A percentile compares a stretch with the other conserved stretches of the same genome.
These are phyloP conservation scores for Leishmania amazonensis DNA, from an alignment of 208 protist genomes.

Conservation along the genomic window DNA sequence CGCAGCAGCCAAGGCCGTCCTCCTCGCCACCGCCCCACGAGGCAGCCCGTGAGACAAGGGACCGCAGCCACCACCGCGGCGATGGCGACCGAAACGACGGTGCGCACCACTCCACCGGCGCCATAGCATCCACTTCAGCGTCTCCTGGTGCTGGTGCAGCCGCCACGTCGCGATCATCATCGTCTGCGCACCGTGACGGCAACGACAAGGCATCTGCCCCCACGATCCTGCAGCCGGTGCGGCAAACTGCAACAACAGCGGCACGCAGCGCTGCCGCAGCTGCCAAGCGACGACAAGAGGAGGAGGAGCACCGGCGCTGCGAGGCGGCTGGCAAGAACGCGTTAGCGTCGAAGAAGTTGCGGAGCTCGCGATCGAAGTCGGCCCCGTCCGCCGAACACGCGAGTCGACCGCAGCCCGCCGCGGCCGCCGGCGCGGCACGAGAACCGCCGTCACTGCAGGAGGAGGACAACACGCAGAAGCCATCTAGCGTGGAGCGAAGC, in stretches of 20 bases:
- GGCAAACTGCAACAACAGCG: slow-evolving; percentile 12
- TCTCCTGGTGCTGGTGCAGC: not conserved
- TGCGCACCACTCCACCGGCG: not conserved
- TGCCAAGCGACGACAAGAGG: slow-evolving; percentile 8
- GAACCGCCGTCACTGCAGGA: slow-evolving; percentile 14
- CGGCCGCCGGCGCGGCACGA: not conserved
- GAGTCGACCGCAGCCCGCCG: not conserved
- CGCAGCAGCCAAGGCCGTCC: not conserved
- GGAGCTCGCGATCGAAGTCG: not conserved
- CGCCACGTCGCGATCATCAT: not conserved
- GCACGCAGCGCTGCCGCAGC: slow-evolving; percentile 14
- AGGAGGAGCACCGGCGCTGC: not conserved
- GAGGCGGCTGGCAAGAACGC: not conserved
- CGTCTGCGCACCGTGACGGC: not conserved
- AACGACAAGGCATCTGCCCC: not conserved
- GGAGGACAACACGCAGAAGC: slow-evolving; percentile 34
- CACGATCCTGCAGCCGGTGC: not conserved
- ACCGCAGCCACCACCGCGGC: not conserved
- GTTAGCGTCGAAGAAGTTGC: not conserved
- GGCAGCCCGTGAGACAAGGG: not conserved
- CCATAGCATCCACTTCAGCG: no score
- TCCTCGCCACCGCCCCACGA: not conserved
- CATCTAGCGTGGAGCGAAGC: slow-evolving; percentile 14
- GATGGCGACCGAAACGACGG: not conserved
- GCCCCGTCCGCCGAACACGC: not conserved